Base-by-base conservation (phyloP, 192 early-diverging fungal species). In the Coemansia sp. region DNA sequence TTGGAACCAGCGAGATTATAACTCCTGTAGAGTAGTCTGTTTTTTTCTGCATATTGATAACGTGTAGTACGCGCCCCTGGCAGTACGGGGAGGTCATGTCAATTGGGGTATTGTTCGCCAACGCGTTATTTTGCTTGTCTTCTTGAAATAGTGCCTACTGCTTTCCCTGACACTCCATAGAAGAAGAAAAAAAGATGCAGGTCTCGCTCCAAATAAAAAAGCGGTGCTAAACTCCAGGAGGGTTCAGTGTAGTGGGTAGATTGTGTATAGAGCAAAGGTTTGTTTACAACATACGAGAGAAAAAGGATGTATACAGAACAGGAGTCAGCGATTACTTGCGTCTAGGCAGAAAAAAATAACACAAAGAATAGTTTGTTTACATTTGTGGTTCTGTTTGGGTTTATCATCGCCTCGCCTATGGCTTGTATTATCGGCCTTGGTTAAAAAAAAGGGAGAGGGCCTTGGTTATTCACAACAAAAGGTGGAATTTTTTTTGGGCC, bases 1-100 rank as follows among this genome's bases (percentile, higher is more conserved):
- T 12, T 74, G 68, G 54, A 31, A 16, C 79, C 74, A 24, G 31
- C 40, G 51, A 24, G 47, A 41, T 6, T 7, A 6, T 44, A 44
- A 44, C 43, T 44, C 43, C 43, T 16, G 20, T 52, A 22, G 49
- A 24, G 20, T 52, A 38, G 33, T 24, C 15, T 18, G 29, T 29
- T 29, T 29, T 63, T 62, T 40, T 10, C 31, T 24, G 13, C 18
- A 29, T 41, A 42, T 71, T 3, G 38, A 29, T 54, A 13, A 16
- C 7, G 33, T 71, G n/a, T 49, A 49, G 47, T 49, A 9, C 47
- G 47, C 16, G 18, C 12, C 43, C 16, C 43, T 44, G 16, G 16
- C 13, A 16, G 16, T 44, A 44, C 20, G n/a, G 16, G 47, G 11
- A 11, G 49, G 49, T 52, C 43, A 16, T 44, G 16, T 16, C 49